A percentile compares a stretch with the other conserved stretches of the same genome.
Conservation (phyloP, 768 basidiomycete species). For the Melanogaster broomeanus region DNA sequence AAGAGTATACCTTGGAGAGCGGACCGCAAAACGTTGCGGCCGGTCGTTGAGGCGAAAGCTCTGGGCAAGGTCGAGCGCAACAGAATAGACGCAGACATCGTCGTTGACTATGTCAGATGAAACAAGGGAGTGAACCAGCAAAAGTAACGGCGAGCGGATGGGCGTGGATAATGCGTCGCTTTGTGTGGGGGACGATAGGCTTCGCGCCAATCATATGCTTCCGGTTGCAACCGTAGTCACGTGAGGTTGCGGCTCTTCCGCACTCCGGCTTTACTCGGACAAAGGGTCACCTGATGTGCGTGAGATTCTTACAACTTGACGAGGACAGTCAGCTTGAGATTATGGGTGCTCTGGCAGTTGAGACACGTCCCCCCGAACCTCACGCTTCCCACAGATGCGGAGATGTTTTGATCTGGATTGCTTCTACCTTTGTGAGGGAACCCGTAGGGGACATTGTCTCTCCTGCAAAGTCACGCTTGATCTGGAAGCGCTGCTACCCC, state of each 20-base stretch:
- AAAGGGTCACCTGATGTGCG: too few species aligned
- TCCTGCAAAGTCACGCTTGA: too few species aligned
- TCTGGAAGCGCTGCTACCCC: too few species aligned
- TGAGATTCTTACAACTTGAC: too few species aligned
- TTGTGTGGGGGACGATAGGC: neutral
- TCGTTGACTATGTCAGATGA: slow-evolving; percentile 2
- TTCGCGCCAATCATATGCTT: slow-evolving; percentile 18
- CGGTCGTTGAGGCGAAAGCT: slow-evolving; percentile 38
- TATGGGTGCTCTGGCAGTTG: too few species aligned
- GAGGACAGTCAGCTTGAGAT: too few species aligned
- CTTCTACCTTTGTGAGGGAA: too few species aligned
- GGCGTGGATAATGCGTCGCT: slow-evolving; percentile 3
- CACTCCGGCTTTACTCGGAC: neutral
- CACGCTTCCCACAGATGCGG: too few species aligned
- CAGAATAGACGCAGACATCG: slow-evolving; percentile 53
- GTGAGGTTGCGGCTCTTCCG: too few species aligned
- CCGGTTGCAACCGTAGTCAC: slow-evolving; percentile 7
- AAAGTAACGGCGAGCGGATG: neutral
- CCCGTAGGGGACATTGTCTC: too few species aligned
- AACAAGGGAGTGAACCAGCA: neutral
- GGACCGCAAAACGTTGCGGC: slow-evolving; percentile 42
- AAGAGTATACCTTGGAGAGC: slow-evolving; percentile 40
- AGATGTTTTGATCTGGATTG: too few species aligned
- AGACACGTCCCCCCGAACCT: too few species aligned
- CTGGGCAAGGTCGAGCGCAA: slow-evolving; percentile 51